These are phyloP conservation scores for Ophiostoma sp. DNA, from an alignment of 2,329 filamentous ascomycete genomes.

Conservation along the genomic window DNA sequence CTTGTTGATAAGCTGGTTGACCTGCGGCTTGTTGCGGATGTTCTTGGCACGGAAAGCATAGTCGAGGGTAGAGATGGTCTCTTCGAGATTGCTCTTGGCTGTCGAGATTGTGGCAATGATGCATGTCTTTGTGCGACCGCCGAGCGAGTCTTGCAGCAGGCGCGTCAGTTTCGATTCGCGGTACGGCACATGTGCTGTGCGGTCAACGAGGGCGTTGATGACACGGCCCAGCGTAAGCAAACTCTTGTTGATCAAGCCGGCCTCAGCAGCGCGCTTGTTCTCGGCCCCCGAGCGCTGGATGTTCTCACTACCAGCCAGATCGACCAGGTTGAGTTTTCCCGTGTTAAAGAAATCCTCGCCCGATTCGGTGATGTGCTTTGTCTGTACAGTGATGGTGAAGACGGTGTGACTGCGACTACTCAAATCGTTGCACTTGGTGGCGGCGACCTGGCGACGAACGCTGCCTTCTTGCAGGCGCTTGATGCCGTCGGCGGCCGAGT, in stretches of 20 bases:
- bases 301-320: constrained; percentile 95
- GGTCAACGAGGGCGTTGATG: constrained; percentile 95
- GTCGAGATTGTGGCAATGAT: constrained; percentile 97
- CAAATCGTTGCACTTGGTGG: constrained; percentile 98
- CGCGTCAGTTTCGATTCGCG: constrained; percentile 95
- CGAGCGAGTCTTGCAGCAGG: constrained; percentile 91
- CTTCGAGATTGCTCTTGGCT: constrained; percentile 91
- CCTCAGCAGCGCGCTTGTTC: constrained; percentile 95
- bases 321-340: constrained; percentile 94
- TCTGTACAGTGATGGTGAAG: constrained; percentile 91
- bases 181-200: constrained; percentile 82
- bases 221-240: constrained; percentile 91
- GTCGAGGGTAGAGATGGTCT: constrained; percentile 96
- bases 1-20: constrained; percentile 90
- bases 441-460: constrained; percentile 93
- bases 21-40: constrained; percentile 94
- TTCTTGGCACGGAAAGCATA: constrained; percentile 99
- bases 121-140: constrained; percentile 94
- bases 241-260: constrained; percentile 97
- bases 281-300: constrained; percentile 96
- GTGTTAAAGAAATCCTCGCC: constrained; percentile 88
- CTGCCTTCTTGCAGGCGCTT: constrained; percentile 86
- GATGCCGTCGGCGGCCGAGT: constrained; percentile 80
- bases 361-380: constrained; percentile 76
- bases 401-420: constrained; percentile 97